Evolutionary conservation across 2,329 filamentous ascomycete species (phyloP), one percentile per base, ranked within the genome.

Genomic region (Colletotrichum somersetense): DNA sequence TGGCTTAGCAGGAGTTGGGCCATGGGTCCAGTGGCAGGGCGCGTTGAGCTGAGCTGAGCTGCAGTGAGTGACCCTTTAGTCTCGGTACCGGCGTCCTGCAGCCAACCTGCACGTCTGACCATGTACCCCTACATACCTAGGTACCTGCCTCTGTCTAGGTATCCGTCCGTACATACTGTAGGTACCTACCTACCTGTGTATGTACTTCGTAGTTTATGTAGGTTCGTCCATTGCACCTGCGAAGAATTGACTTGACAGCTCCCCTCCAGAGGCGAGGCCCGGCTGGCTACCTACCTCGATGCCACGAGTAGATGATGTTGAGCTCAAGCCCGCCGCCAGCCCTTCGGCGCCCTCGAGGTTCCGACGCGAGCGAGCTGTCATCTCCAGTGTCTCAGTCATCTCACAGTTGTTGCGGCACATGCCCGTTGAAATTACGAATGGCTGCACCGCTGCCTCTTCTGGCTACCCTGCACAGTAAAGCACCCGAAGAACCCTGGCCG

Each of bases 381-480:
- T 50, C 46, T 65, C 50, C 38, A 42, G 20, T 72, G 69, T 72
- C 69, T 72, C 69, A 42, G 53, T 72, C 48, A 69, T 72, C 62
- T 72, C 66, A 46, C 58, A 63, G 20, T 58, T 46, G 44, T 23
- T 69, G 66, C 65, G 38, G 65, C 38, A 56, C 69, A 72, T 72
- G 59, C 66, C 69, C 59, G 44, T 64, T 33, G 53, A 72, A 55
- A 72, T 72, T 72, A 55, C 66, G 69, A 72, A 72, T 69, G 33
- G 69, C 66, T 44, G n/a, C 38, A 33, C 63, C 16, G 48, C 48
- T 67, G 56, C 63, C 67, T 44, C 61, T 58, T 68, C 38, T 56
- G 67, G 55, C 67, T 62, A 48, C 40, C 42, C 30, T 56, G 48
- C 35, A 58, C 62, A 35, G 16, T 35, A 53, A 67, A 67, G 63